Base-by-base conservation (phyloP, 495 filamentous ascomycete species). In the Mytilinidion resinicola region DNA sequence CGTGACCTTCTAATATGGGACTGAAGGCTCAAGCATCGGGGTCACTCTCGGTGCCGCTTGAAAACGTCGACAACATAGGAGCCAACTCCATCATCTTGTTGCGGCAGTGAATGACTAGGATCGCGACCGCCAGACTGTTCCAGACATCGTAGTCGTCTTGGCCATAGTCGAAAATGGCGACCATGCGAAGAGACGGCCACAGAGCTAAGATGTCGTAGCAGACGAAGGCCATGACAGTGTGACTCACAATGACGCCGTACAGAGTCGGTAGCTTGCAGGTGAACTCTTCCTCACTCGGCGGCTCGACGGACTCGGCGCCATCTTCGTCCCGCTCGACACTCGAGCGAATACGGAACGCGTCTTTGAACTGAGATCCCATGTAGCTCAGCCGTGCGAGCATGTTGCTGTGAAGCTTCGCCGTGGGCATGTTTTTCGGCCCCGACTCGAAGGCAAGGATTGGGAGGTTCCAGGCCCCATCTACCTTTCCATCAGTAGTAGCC, bases 41-140 rank as follows among this genome's bases (percentile, higher is more conserved):
- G 47, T 65, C 63, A 21, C 43, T 55, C 4, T 48, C 21, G 3
- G 21, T 11, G 1, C 7, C 20, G 7, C 42, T 12, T 17, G 21
- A 19, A 14, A 44, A 3, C 21, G 34, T 25, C 4, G 63, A 59
- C 15, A 66, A 37, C 35, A 46, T 57, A 1, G 59, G 50, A 33
- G 56, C 43, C 8, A 65, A 15, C 21, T 67, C 61, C 36, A 63
- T 44, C 61, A 66, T 57, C 53, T 55, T 30, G 53, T 73, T 67
- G 8, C 71, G 61, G 30, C 55, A 57, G 47, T 73, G 71, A 19
- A 67, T 58, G 9, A 68, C 52, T 12, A 73, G 55, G 42, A 73
- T 73, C 7, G 70, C 70, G 21, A 73, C 38, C 6, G 72, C 70
- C 9, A 74, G 55, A 15, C 59, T 52, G 44, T 72, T 73, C 72